Evolutionary conservation across 2,329 filamentous ascomycete genomes (phyloP).

Genomic region (Pyrenochaeta sp.): DNA sequence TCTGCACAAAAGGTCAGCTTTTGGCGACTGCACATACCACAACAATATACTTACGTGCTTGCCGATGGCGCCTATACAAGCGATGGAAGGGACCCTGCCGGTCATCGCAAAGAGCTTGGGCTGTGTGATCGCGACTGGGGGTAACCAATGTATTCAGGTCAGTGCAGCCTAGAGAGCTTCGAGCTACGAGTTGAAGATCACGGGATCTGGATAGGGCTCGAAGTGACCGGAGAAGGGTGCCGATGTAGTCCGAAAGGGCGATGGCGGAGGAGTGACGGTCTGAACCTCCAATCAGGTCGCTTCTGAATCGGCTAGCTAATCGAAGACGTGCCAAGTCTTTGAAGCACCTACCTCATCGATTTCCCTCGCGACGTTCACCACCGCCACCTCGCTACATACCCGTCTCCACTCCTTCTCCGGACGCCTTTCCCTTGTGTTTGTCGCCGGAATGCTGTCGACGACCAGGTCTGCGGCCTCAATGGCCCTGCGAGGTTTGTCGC

Average conservation of each 20-base stretch:
- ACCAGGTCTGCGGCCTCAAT: constrained; percentile 62
- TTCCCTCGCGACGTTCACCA: constrained; percentile 29
- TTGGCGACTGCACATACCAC: constrained; percentile 5
- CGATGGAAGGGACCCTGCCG: constrained; percentile 73
- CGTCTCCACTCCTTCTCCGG: constrained; percentile 49
- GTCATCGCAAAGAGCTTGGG: constrained; percentile 46
- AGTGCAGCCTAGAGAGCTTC: not conserved
- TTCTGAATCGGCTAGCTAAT: constrained; percentile 41
- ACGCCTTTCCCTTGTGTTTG: constrained; percentile 43
- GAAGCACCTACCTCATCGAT: constrained; percentile 44
- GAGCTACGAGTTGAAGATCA: not conserved
- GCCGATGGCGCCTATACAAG: constrained; percentile 92
- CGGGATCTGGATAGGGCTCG: constrained; percentile 7
- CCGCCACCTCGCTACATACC: constrained; percentile 43
- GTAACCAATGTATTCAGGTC: not conserved
- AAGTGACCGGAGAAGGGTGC: constrained; percentile 21
- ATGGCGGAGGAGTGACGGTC: constrained; percentile 26
- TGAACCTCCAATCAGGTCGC: constrained; percentile 42
- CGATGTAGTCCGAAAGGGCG: constrained; percentile 35
- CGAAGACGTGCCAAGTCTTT: constrained; percentile 30
- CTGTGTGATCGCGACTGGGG: not conserved
- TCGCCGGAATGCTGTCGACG: constrained; percentile 59
- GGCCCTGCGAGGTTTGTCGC: constrained; percentile 62
- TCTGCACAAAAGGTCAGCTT: constrained; percentile 62
- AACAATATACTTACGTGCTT: constrained; percentile 72